These are phyloP conservation scores for Penicillium brasilianum DNA, from an alignment of 2,329 filamentous ascomycete genomes.

Conservation along the genomic window DNA sequence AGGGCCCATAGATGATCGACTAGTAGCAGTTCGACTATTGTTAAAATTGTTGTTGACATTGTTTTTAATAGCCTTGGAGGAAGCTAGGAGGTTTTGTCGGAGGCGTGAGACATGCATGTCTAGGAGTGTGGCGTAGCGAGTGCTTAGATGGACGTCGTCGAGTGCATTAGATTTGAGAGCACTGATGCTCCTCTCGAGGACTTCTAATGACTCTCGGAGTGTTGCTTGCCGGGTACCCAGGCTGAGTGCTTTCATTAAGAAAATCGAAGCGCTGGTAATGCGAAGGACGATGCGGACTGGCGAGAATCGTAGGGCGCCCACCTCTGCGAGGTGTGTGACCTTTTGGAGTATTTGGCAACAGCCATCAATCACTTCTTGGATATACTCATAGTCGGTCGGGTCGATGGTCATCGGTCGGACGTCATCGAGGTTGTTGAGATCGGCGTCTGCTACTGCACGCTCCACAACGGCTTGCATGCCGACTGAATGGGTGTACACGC, in stretches of 20 bases:
- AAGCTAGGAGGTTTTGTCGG: conserved; percentile 45
- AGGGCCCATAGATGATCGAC: conserved; percentile 38
- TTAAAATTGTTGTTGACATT: conserved; percentile 13
- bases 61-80: conserved; percentile 35
- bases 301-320: conserved; percentile 54
- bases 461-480: conserved; percentile 64
- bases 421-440: conserved; percentile 39
- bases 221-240: conserved; percentile 57
- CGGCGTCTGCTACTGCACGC: conserved; percentile 50
- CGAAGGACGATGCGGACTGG: conserved; percentile 61
- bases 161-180: conserved; percentile 55
- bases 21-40: conserved; percentile 32
- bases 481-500: conserved; percentile 52
- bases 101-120: conserved; percentile 53
- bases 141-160: conserved; percentile 59
- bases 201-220: conserved; percentile 54
- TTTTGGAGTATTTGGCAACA: conserved; percentile 59
- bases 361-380: conserved; percentile 61
- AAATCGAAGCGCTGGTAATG: conserved; percentile 61
- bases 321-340: conserved; percentile 55
- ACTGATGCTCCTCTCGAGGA: conserved; percentile 55
- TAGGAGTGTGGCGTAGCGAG: conserved; percentile 56
- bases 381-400: conserved; percentile 59
- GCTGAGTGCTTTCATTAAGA: conserved; percentile 58
- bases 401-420: conserved; percentile 53